Evolutionary conservation across 331 rosid genomes (phyloP).

Genomic region (Erythrophleum ivorense): DNA sequence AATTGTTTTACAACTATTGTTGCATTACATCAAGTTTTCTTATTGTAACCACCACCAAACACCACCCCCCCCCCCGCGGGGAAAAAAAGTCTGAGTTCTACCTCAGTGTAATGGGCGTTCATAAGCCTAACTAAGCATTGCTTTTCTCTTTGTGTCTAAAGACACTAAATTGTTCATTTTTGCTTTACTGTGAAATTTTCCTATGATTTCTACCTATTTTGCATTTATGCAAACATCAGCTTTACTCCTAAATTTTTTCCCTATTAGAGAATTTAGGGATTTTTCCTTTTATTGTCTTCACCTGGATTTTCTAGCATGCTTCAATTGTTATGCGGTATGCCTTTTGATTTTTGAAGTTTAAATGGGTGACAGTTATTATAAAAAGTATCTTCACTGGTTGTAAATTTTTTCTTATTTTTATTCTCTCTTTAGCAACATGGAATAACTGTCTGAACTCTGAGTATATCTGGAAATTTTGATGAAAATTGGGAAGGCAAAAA

Average conservation of each 20-base stretch:
- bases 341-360: too few species aligned
- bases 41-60: not conserved
- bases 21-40: not conserved
- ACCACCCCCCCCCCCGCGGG: too few species aligned
- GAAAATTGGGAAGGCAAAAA: not conserved
- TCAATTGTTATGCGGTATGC: not conserved
- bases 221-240: not conserved
- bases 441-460: not conserved
- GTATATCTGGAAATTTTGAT: not conserved
- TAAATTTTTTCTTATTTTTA: too few species aligned
- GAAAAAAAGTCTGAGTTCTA: not conserved
- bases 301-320: not conserved
- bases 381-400: too few species aligned
- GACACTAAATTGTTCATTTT: conserved; percentile 3
- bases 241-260: not conserved
- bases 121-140: conserved; percentile 12
- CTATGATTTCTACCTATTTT: not conserved
- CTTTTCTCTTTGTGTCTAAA: not conserved
- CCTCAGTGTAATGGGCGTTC: not conserved
- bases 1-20: conserved; percentile 11
- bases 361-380: too few species aligned
- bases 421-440: too few species aligned
- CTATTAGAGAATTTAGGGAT: not conserved
- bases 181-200: not conserved
- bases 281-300: not conserved